Conservation (phyloP, 2,329 filamentous ascomycete genomes). For the Aspergillus ruber region DNA sequence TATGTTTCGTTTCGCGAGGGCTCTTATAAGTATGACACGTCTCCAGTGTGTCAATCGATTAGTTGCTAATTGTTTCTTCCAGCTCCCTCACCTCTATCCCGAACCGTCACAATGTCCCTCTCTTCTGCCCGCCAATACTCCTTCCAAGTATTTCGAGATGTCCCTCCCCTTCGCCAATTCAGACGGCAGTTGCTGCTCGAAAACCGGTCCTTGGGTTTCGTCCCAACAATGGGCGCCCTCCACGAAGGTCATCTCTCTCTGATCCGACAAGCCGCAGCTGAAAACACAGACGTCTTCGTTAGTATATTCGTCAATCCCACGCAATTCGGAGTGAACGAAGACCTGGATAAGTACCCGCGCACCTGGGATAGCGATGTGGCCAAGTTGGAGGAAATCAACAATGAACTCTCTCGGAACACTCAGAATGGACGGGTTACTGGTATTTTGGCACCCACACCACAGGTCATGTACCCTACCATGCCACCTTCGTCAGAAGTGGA, state of each 20-base stretch:
- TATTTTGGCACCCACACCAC: constrained; percentile 77
- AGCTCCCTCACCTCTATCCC: constrained; percentile 20
- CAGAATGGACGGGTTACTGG: constrained; percentile 62
- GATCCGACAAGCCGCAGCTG: constrained; percentile 72
- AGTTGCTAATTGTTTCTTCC: constrained; percentile 8
- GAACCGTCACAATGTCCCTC: constrained; percentile 14
- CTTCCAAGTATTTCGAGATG: constrained; percentile 62
- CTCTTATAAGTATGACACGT: constrained; percentile 23
- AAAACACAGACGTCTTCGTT: constrained; percentile 82
- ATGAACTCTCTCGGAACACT: constrained; percentile 55
- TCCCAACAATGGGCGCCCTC: constrained; percentile 97
- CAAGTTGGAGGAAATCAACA: constrained; percentile 61
- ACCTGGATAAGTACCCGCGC: constrained; percentile 80
- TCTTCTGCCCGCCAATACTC: constrained; percentile 17
- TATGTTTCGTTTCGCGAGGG: constrained; percentile 26
- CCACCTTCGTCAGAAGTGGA: constrained; percentile 65
- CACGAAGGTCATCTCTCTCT: constrained; percentile 85
- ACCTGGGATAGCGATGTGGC: constrained; percentile 76
- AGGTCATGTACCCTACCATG: constrained; percentile 81
- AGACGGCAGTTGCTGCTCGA: constrained; percentile 59
- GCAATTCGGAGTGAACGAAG: constrained; percentile 86
- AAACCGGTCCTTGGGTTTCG: constrained; percentile 71
- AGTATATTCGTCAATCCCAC: constrained; percentile 95
- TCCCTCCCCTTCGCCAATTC: constrained; percentile 63
- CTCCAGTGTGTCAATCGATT: background rate